Evolutionary conservation across 2,329 filamentous ascomycete genomes (phyloP).

Genomic region (Pyricularia grisea): DNA sequence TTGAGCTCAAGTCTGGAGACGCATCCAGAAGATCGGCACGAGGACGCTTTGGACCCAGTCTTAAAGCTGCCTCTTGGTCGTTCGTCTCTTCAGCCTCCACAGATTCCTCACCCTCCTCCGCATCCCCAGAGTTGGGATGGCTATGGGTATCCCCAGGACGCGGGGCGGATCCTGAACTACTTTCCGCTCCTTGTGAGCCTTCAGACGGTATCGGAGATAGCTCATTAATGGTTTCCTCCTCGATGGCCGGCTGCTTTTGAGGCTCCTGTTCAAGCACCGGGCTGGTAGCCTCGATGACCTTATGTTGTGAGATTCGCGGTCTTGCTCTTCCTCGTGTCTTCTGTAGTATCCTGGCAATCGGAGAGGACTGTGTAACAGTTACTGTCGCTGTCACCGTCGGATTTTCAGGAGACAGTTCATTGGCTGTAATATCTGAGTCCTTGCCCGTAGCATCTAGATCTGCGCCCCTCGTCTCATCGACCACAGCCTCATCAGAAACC

Average conservation of each 20-base stretch:
- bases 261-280: neutral
- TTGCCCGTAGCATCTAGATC: neutral
- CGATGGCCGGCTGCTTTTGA: neutral
- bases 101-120: conserved; percentile 14
- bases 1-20: conserved; percentile 32
- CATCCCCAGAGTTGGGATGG: conserved; percentile 10
- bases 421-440: neutral
- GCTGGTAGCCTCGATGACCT: neutral
- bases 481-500: conserved; percentile 1
- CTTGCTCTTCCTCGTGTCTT: neutral
- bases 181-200: conserved; percentile 14
- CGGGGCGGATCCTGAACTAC: conserved; percentile 10
- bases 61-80: conserved; percentile 29
- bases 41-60: conserved; percentile 32
- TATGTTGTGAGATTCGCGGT: neutral
- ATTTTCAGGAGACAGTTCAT: conserved; percentile 12
- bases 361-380: conserved; percentile 2
- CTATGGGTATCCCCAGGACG: neutral
- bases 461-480: conserved; percentile 19
- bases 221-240: conserved; percentile 1
- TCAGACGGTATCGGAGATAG: conserved; percentile 3
- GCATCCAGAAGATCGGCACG: conserved; percentile 25
- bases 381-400: neutral
- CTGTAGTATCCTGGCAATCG: neutral
- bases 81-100: conserved; percentile 32